Evolutionary conservation across 306 rosid genomes (phyloP).

Genomic region (Quercus bicolor): DNA sequence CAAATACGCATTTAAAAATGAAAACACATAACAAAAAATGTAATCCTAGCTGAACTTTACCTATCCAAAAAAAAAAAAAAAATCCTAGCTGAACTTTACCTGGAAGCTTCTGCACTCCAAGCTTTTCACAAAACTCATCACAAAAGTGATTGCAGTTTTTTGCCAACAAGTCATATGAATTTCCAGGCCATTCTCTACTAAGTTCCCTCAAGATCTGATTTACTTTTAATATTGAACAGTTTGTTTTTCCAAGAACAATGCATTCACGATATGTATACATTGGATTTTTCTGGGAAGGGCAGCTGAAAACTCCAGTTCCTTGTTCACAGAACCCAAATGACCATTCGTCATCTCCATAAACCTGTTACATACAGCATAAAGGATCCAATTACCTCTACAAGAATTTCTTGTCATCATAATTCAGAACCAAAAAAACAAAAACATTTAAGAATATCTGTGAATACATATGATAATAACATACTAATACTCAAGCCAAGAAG

Average conservation of each 20-base stretch:
- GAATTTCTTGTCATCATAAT: background rate
- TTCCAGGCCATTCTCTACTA: conserved; percentile 97
- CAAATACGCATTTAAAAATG: background rate
- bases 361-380: conserved; percentile 38
- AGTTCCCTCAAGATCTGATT: conserved; percentile 95
- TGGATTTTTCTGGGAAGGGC: conserved; percentile 87
- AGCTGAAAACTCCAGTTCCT: conserved; percentile 95
- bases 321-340: conserved; percentile 98
- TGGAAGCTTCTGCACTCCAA: conserved; percentile 89
- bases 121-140: conserved; percentile 87
- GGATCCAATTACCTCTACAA: conserved; percentile 12
- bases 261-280: conserved; percentile 90
- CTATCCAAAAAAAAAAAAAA: conserved; percentile 4
- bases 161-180: conserved; percentile 78
- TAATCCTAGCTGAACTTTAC: conserved; percentile 33
- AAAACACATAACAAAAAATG: background rate
- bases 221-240: conserved; percentile 61
- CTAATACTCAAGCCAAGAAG: no score
- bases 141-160: conserved; percentile 98
- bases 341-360: conserved; percentile 95
- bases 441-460: background rate
- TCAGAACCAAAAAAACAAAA: background rate
- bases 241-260: conserved; percentile 69
- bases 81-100: conserved; percentile 42
- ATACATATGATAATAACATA: no score